Conservation (phyloP, 306 rosid species). For the Ormosia emarginata region DNA sequence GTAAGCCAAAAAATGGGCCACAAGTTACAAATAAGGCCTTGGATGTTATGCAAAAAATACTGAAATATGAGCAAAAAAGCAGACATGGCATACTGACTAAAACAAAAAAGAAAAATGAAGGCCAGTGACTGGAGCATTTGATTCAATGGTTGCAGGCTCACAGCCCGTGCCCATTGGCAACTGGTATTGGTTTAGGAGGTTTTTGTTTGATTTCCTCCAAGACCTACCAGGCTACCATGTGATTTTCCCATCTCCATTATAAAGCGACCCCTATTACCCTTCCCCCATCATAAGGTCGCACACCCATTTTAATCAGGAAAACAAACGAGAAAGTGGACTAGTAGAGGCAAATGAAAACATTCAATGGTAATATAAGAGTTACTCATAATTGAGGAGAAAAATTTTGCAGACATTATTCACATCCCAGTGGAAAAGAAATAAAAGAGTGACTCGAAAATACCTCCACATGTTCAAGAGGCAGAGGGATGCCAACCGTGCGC, state of each 20-base stretch:
- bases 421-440: neutral
- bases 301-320: neutral
- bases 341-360: neutral
- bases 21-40: neutral
- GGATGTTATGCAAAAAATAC: neutral
- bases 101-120: neutral
- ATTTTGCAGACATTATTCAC: neutral
- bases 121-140: neutral
- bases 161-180: neutral
- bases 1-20: neutral
- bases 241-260: neutral
- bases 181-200: neutral
- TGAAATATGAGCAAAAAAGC: neutral
- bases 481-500: constrained; percentile 79
- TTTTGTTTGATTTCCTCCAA: neutral
- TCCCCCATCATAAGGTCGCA: neutral
- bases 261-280: neutral
- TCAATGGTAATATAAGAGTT: neutral
- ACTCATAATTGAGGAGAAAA: neutral
- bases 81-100: neutral
- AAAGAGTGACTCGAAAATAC: constrained; percentile 37
- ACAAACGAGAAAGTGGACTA: neutral
- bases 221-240: neutral
- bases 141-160: neutral
- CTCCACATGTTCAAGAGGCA: constrained; percentile 84